A percentile compares a stretch with the other conserved stretches of the same genome.
phyloP scores from a whole-genome alignment of 345 rosid species.

The Eutrema heterophyllum region DNA sequence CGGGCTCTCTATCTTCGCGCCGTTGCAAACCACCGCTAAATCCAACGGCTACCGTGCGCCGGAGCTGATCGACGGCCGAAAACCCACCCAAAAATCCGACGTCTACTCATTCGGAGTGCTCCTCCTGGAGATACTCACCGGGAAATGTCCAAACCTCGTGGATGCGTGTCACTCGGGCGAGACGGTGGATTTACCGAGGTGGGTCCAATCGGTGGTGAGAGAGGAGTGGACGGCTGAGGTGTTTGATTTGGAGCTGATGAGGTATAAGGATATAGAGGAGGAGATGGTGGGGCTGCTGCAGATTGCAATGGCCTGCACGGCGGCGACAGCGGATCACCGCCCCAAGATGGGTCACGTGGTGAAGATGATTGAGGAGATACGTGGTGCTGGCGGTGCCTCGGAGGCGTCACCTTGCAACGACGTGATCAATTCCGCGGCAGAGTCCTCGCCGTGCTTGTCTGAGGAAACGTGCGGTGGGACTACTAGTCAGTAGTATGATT shows the following conservation, averaged over 20 bases:
- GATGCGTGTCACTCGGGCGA: conserved; percentile 44
- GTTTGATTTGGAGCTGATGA: conserved; percentile 78
- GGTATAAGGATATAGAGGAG: conserved; percentile 79
- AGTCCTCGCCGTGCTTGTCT: conserved; percentile 65
- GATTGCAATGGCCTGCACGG: conserved; percentile 63
- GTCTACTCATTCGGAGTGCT: conserved; percentile 82
- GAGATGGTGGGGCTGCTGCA: conserved; percentile 77
- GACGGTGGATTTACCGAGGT: conserved; percentile 59
- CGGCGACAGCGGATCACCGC: conserved; percentile 50
- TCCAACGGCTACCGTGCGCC: conserved; percentile 77
- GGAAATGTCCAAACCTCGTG: conserved; percentile 60
- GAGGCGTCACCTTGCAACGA: conserved; percentile 67
- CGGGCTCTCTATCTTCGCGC: conserved; percentile 52
- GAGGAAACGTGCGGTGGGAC: conserved; percentile 61
- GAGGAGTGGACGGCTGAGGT: conserved; percentile 93
- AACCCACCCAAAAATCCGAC: conserved; percentile 61
- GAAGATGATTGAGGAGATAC: conserved; percentile 69
- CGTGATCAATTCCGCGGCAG: conserved; percentile 51
- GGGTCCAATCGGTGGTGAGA: conserved; percentile 80
- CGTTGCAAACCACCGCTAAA: conserved; percentile 35
- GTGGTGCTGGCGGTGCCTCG: conserved; percentile 38
- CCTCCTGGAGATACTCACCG: conserved; percentile 67
- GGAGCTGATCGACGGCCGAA: conserved; percentile 44
- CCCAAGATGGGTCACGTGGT: conserved; percentile 60
- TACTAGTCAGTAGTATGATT: conserved; percentile 41